Conservation (phyloP, 202 grass and related monocot species). For the Carex arenaria region DNA sequence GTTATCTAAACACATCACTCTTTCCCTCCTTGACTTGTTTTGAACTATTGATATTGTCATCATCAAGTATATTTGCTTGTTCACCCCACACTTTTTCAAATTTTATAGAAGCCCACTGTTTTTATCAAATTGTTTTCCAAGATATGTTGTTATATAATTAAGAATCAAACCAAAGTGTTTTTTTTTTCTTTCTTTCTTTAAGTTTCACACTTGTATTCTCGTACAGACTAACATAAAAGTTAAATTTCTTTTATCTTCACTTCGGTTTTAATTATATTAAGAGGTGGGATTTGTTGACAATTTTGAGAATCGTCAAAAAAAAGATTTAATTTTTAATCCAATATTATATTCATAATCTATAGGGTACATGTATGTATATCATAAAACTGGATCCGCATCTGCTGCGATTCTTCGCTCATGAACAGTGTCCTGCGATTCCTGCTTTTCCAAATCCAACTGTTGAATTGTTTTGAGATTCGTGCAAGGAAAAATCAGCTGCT, state of each 20-base stretch:
- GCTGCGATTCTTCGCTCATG: too few species aligned
- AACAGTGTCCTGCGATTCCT: too few species aligned
- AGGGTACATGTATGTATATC: not conserved
- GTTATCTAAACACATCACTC: not conserved
- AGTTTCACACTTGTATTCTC: too few species aligned
- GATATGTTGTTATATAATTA: not conserved
- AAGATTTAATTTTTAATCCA: not conserved
- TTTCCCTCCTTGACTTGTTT: constrained; percentile 9
- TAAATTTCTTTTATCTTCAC: too few species aligned
- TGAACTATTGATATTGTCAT: not conserved
- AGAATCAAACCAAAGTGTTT: not conserved
- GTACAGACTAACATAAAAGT: too few species aligned
- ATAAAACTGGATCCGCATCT: too few species aligned
- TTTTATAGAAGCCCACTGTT: not conserved
- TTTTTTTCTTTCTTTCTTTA: not conserved
- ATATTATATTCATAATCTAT: not conserved
- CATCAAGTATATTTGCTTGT: not conserved
- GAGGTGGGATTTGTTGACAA: not conserved
- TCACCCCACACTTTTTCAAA: not conserved
- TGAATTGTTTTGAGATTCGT: too few species aligned
- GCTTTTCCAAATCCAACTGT: too few species aligned
- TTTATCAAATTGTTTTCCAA: not conserved
- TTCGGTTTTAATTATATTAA: not conserved
- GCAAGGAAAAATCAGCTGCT: too few species aligned
- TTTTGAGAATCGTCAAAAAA: not conserved